Conservation (phyloP, 2,329 filamentous ascomycete species). For the Tolypocladium sp. region DNA sequence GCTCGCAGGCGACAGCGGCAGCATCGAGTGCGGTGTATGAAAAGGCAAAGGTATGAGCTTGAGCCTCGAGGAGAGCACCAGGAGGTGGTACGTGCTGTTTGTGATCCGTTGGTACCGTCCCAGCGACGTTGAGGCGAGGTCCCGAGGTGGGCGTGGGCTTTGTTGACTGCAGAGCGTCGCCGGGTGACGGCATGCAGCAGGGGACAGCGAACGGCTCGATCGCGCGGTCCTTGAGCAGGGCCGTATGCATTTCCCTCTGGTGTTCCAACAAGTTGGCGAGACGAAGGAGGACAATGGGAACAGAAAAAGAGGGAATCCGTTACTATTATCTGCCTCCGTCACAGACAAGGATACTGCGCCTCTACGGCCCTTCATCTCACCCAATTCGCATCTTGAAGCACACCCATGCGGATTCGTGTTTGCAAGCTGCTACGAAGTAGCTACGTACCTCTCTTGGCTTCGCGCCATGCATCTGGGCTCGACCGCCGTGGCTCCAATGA, state of each 20-base stretch:
- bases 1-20: background rate
- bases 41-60: background rate
- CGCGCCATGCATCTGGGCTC: too few species aligned
- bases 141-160: background rate
- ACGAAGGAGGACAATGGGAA: too few species aligned
- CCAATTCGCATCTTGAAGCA: background rate
- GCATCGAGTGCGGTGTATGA: background rate
- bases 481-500: background rate
- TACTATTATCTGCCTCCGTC: background rate
- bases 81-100: background rate
- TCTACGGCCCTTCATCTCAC: background rate
- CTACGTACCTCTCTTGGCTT: too few species aligned
- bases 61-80: background rate
- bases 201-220: background rate
- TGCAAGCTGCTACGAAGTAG: background rate
- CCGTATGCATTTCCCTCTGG: background rate
- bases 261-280: background rate
- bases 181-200: background rate
- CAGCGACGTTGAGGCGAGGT: background rate
- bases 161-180: background rate
- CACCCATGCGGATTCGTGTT: background rate
- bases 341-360: background rate
- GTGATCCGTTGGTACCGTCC: background rate
- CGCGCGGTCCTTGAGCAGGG: background rate
- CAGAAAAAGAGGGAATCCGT: background rate